A percentile compares a stretch with the other conserved stretches of the same genome.
These are phyloP conservation scores for Cyamopsis tetragonoloba DNA, from an alignment of 306 rosid genomes.

Conservation along the genomic window DNA sequence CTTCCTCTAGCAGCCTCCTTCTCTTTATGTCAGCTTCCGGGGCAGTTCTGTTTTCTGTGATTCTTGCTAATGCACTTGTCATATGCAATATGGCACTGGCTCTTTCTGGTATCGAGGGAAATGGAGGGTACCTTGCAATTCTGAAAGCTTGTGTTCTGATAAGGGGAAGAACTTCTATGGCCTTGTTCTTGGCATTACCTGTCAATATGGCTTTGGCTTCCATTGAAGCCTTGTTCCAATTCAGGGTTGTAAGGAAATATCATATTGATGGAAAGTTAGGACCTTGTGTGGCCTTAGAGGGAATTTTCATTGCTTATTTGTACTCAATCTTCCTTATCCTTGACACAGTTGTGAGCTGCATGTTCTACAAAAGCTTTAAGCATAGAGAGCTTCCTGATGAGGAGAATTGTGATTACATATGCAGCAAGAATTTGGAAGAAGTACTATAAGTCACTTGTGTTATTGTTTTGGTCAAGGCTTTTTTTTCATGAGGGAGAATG, in stretches of 20 bases:
- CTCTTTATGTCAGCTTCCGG: constrained; percentile 64
- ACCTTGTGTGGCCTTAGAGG: constrained; percentile 51
- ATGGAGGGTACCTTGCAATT: constrained; percentile 63
- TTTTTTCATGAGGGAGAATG: constrained; percentile 5
- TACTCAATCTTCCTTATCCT: constrained; percentile 71
- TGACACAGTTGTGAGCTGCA: constrained; percentile 63
- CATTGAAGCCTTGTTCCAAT: constrained; percentile 80
- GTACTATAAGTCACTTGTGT: constrained; percentile 36
- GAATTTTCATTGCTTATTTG: constrained; percentile 66
- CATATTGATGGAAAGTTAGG: constrained; percentile 30
- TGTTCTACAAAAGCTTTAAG: constrained; percentile 64
- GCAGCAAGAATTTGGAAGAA: constrained; percentile 36
- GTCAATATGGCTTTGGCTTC: constrained; percentile 63
- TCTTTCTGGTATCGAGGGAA: constrained; percentile 62
- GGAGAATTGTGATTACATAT: constrained; percentile 21
- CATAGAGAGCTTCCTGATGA: constrained; percentile 35
- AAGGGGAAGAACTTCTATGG: constrained; percentile 65
- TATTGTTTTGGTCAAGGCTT: constrained; percentile 7
- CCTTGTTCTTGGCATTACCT: constrained; percentile 74
- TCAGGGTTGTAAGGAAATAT: constrained; percentile 52
- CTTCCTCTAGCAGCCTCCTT: constrained; percentile 36
- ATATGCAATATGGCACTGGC: constrained; percentile 64
- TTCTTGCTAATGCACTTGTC: constrained; percentile 74
- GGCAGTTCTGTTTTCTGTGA: constrained; percentile 75
- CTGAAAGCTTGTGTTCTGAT: constrained; percentile 69